Conservation (phyloP, 164 flowering plant species). For the Annona cherimola region DNA sequence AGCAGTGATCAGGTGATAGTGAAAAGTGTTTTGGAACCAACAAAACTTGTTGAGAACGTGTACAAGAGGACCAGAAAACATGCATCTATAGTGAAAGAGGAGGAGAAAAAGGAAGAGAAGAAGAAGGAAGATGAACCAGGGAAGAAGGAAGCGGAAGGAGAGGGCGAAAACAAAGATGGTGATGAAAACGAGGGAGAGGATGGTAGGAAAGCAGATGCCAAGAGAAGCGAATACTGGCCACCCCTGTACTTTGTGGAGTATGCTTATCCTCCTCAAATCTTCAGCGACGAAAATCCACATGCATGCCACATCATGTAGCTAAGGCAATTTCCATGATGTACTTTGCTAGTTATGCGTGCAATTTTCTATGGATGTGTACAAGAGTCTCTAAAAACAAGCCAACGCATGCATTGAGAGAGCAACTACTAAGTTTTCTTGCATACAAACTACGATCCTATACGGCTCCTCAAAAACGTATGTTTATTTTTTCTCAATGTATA, state of each 20-base stretch:
- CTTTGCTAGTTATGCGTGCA: no score
- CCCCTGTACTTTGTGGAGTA: conserved; percentile 41
- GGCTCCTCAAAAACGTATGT: no score
- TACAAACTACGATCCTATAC: no score
- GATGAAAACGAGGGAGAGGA: conserved; percentile 35
- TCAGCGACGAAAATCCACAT: conserved; percentile 89
- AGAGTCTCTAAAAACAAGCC: no score
- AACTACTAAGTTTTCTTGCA: no score
- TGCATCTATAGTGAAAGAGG: conserved; percentile 48
- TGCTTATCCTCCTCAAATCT: conserved; percentile 51
- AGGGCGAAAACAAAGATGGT: conserved; percentile 28
- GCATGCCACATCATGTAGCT: conserved; percentile 65
- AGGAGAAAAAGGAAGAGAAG: conserved; percentile 45
- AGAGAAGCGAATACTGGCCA: conserved; percentile 60
- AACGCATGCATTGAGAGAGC: no score
- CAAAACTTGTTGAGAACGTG: conserved; percentile 50
- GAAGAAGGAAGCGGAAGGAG: conserved; percentile 27
- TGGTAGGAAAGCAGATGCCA: conserved; percentile 38
- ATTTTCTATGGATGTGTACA: no score
- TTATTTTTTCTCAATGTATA: no score
- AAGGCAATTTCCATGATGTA: no score
- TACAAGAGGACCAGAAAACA: conserved; percentile 59
- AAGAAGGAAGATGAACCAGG: conserved; percentile 12
- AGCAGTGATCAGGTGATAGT: conserved; percentile 45
- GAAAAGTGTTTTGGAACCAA: conserved; percentile 65